Base-by-base conservation (phyloP, 2,329 filamentous ascomycete genomes). In the Didymella exigua region DNA sequence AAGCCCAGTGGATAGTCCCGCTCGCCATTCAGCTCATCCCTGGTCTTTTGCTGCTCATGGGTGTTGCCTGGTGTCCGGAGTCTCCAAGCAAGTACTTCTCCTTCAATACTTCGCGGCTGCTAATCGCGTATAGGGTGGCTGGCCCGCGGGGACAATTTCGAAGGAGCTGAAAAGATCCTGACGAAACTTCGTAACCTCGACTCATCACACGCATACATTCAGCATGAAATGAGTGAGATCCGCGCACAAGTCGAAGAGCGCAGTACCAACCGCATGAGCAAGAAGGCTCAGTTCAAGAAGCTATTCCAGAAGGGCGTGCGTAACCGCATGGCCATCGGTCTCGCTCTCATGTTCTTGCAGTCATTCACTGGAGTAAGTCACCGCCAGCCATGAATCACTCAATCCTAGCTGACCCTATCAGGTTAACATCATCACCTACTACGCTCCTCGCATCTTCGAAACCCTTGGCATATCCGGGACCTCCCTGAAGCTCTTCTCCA, bases 1-100 rank as follows among this genome's bases (percentile, higher is more conserved):
- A 79, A 57, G 72, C 75, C 1, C 86, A 87, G 69, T 89, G 86
- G 86, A 75, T 86, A 27, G 82, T 89, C 29, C 86, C 87, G 2
- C 85, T 84, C 13, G 80, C 77, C 5, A 54, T 79, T 19, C 78
- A 80, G 44, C 68, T 79, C 4, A 62, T 79, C 2, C 77, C 78
- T 0, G 77, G 75, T 19, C 51, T 75, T 0, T 49, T 76, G 5
- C 71, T 77, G 1, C 62, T 74, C 5, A 51, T 69, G 1, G 73
- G 74, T 42, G 73, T 75, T 29, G 61, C 69, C 8, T 75, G 73
- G 63, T 75, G 69, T 49, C 73, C 73, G 4, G 75, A 77, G 46
- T 66, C 7, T 69, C 75, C 2, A 64, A 33, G 49, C 47, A 34
- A 47, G 36, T 7, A 8, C 5, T 1, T 23, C 2, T 2, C 36